Percentiles rank a stretch among this genome's conserved stretches.
Evolutionary conservation across 2,329 filamentous ascomycete genomes (phyloP).

Genomic region (Venturia effusa): DNA sequence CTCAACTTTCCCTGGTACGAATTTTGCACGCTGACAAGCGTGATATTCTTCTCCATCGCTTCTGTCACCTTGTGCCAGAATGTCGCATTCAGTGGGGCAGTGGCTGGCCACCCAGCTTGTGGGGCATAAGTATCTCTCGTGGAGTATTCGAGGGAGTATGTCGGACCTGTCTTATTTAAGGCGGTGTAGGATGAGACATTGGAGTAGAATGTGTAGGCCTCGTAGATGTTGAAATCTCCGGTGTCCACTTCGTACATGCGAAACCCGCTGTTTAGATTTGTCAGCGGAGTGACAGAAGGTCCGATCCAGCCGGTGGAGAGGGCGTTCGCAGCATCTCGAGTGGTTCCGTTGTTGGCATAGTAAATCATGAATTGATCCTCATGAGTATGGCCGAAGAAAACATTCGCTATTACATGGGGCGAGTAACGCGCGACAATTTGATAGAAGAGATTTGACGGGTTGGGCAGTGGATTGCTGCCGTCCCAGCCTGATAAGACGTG

Average conservation of each 20-base stretch:
- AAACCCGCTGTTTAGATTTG: constrained; percentile 43
- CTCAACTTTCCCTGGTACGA: constrained; percentile 43
- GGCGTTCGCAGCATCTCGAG: constrained; percentile 30
- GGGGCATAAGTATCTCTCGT: constrained; percentile 39
- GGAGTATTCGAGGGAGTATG: constrained; percentile 40
- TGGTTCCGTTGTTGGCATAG: constrained; percentile 42
- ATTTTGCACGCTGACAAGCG: constrained; percentile 40
- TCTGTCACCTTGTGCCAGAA: constrained; percentile 50
- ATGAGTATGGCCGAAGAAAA: constrained; percentile 46
- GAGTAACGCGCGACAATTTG: constrained; percentile 45
- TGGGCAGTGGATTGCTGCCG: constrained; percentile 41
- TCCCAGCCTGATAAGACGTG: constrained; percentile 48
- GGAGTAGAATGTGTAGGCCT: constrained; percentile 43
- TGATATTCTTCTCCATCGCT: constrained; percentile 41
- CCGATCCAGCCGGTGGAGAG: constrained; percentile 41
- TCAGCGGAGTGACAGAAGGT: constrained; percentile 37
- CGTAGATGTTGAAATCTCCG: constrained; percentile 41
- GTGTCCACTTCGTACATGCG: constrained; percentile 46
- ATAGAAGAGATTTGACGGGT: constrained; percentile 44
- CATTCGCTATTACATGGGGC: constrained; percentile 43
- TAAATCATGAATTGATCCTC: constrained; percentile 45
- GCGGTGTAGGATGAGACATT: constrained; percentile 35
- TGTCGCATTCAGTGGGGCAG: constrained; percentile 45
- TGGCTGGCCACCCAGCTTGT: constrained; percentile 32
- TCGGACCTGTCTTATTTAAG: constrained; percentile 33